Base-by-base conservation (phyloP, 495 filamentous ascomycete species). In the Polyplosphaeria fusca region DNA sequence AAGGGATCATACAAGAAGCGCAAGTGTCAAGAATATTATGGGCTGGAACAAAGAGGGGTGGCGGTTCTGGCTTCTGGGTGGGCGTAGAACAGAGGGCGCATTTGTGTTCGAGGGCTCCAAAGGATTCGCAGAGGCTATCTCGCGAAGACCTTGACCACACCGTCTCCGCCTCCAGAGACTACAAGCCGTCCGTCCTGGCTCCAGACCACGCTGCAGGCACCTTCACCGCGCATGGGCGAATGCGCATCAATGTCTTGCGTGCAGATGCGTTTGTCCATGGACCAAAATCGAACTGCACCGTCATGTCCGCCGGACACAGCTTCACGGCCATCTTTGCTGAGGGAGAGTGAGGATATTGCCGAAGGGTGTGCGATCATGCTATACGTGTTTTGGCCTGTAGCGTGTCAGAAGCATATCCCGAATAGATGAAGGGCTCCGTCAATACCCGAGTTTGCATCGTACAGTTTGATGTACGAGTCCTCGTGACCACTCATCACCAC, bases 391-490 rank as follows among this genome's bases (percentile, higher is more conserved):
- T 97, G 94, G 59, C 93, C 93, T 98, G 63, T 28, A 27, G 18
- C n/a, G n/a, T n/a, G n/a, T n/a, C n/a, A n/a, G n/a, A n/a, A n/a
- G n/a, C n/a, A n/a, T n/a, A n/a, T n/a, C n/a, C 35, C 9, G 23
- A 18, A 13, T 18, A 27, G n/a, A 28, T 44, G 46, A 19, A 58
- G 37, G 9, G 30, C 24, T 1, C 5, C 22, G 49, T 7, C 84
- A 89, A 70, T 83, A 97, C 93, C 93, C 73, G 88, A 95, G 67
- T 97, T 97, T 20, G 93, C 93, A 77, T 98, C 93, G 64, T 95
- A 98, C 77, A 98, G 94, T 60, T 93, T 78, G 59, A 98, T 91
- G 66, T 87, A 96, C 62, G 85, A 82, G 74, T 98, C 93, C 71
- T 98, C 93, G 68, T 97, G 91, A 60, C 93, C 93, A 45, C 85